phyloP scores from a whole-genome alignment of 2,329 filamentous ascomycete genomes.

The Saccharata proteae region DNA sequence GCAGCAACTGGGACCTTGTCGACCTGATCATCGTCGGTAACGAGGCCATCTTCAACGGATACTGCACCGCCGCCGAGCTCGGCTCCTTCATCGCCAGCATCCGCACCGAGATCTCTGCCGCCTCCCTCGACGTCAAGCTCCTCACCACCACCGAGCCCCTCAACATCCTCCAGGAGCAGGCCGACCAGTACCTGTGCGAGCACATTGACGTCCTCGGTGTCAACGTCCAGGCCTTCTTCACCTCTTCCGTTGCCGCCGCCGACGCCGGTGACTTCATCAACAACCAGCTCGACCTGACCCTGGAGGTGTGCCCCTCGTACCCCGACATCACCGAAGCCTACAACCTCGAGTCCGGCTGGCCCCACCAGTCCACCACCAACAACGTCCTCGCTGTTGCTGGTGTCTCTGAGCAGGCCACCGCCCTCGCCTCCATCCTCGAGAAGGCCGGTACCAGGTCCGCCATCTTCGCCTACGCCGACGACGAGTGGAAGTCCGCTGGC shows the following conservation, averaged over 20 bases:
- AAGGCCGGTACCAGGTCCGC: conserved; percentile 55
- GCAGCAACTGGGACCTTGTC: conserved; percentile 59
- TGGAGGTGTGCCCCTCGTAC: conserved; percentile 51
- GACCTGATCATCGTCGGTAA: conserved; percentile 80
- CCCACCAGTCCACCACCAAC: conserved; percentile 47
- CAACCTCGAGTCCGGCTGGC: conserved; percentile 90
- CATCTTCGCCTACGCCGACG: conserved; percentile 72
- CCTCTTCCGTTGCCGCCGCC: conserved; percentile 49
- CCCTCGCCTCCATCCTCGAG: conserved; percentile 59
- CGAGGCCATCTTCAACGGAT: conserved; percentile 72
- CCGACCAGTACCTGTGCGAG: conserved; percentile 47
- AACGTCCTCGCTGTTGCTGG: conserved; percentile 67
- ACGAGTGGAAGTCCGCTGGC: conserved; percentile 68
- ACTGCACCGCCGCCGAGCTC: conserved; percentile 52
- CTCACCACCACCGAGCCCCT: conserved; percentile 80
- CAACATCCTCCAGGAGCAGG: conserved; percentile 57
- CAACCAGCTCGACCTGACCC: conserved; percentile 59
- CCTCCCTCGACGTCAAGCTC: conserved; percentile 51
- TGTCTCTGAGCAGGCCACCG: conserved; percentile 51
- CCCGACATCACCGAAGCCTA: conserved; percentile 48
- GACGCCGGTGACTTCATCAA: conserved; percentile 66
- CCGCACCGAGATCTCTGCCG: conserved; percentile 48
- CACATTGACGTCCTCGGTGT: conserved; percentile 67
- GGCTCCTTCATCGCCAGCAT: conserved; percentile 56
- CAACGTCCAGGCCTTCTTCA: conserved; percentile 96